Evolutionary conservation across 2,329 filamentous ascomycete genomes (phyloP).

Genomic region (Colletotrichum sublineola): DNA sequence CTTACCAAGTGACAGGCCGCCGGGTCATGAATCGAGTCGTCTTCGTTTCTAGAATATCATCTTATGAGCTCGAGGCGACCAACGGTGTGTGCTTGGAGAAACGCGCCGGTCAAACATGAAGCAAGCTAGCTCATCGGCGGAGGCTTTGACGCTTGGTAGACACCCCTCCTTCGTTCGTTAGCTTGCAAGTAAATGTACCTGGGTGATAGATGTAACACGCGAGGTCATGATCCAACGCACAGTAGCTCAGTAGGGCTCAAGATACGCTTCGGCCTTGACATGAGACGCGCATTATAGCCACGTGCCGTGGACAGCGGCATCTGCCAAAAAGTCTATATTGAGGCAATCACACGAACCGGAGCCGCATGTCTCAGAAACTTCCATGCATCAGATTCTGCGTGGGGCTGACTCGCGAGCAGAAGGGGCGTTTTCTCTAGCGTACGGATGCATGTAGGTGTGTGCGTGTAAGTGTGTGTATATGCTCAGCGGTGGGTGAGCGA

Average conservation of each 20-base stretch:
- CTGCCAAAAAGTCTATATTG: slow-evolving; percentile 32
- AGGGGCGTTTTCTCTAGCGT: slow-evolving; percentile 1
- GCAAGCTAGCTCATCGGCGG: not conserved
- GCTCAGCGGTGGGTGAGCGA: not conserved
- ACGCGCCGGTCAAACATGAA: slow-evolving; percentile 13
- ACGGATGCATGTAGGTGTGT: not conserved
- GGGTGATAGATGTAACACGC: not conserved
- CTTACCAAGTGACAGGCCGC: not conserved
- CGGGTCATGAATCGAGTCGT: slow-evolving; percentile 13
- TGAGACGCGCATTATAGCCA: slow-evolving; percentile 35
- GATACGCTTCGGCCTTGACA: slow-evolving; percentile 34
- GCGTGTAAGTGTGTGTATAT: not conserved
- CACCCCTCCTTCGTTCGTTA: slow-evolving; percentile 21
- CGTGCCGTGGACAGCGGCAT: slow-evolving; percentile 29
- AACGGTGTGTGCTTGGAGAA: slow-evolving; percentile 10
- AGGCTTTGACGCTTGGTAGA: slow-evolving; percentile 17
- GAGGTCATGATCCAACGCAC: slow-evolving; percentile 15
- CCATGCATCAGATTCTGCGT: slow-evolving; percentile 33
- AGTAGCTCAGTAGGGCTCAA: slow-evolving; percentile 29
- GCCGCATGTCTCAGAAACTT: slow-evolving; percentile 35
- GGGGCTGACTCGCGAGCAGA: slow-evolving; percentile 30
- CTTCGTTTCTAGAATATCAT: slow-evolving; percentile 2
- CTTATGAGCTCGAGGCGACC: slow-evolving; percentile 8
- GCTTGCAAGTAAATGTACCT: not conserved
- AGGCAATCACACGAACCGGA: slow-evolving; percentile 32